phyloP scores from a whole-genome alignment of 768 basidiomycete genomes.

The Mycena venus region DNA sequence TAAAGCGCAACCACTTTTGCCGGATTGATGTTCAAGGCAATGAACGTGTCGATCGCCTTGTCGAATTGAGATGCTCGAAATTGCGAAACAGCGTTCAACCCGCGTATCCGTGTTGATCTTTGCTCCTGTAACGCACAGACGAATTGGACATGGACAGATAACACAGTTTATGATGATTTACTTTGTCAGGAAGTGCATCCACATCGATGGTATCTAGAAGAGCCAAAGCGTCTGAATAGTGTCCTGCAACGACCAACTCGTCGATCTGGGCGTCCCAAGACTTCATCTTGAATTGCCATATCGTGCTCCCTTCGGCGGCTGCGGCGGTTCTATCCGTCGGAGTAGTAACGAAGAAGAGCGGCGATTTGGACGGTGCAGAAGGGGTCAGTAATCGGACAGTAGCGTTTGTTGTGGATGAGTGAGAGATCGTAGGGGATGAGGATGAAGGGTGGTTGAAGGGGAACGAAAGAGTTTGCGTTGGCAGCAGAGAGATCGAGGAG shows the following conservation, averaged over 20 bases:
- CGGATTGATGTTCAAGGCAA: slow-evolving; percentile 91
- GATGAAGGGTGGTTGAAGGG: slow-evolving; percentile 62
- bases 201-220: slow-evolving; percentile 80
- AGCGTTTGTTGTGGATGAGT: slow-evolving; percentile 53
- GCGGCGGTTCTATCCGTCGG: slow-evolving; percentile 80
- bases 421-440: slow-evolving; percentile 36
- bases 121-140: slow-evolving; percentile 56
- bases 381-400: slow-evolving; percentile 76
- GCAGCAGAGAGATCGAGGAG: slow-evolving; percentile 75
- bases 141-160: slow-evolving; percentile 10
- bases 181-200: slow-evolving; percentile 73
- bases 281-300: slow-evolving; percentile 83
- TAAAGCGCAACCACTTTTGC: slow-evolving; percentile 94
- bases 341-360: slow-evolving; percentile 75
- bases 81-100: slow-evolving; percentile 83
- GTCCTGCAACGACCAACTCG: slow-evolving; percentile 77
- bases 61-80: slow-evolving; percentile 81
- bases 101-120: slow-evolving; percentile 71
- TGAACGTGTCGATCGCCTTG: slow-evolving; percentile 87
- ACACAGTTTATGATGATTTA: slow-evolving; percentile 36
- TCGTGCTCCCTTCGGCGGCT: slow-evolving; percentile 76
- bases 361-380: slow-evolving; percentile 64
- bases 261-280: slow-evolving; percentile 88
- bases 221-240: slow-evolving; percentile 85
- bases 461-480: slow-evolving; percentile 74